A percentile compares a stretch with the other conserved stretches of the same genome.
Conservation (phyloP, 139 green algal species). For the Tetraselmis chui region DNA sequence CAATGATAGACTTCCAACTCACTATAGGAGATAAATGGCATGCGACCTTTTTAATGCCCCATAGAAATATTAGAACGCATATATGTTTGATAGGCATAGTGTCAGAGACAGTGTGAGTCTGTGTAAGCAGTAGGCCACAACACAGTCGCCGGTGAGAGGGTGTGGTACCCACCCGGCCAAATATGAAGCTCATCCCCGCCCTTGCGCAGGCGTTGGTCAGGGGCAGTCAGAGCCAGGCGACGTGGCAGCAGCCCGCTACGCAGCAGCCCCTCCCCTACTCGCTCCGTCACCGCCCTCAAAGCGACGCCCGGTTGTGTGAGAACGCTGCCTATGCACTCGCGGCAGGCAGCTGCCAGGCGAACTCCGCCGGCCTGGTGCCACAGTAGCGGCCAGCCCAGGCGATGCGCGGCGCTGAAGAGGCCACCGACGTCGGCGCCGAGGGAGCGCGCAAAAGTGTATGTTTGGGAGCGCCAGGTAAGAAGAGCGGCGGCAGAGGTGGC, state of each 20-base stretch:
- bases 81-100: too few species aligned
- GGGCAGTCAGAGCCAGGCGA: not conserved
- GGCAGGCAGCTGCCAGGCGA: not conserved
- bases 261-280: not conserved
- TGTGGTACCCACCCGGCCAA: not conserved
- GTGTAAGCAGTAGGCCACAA: too few species aligned
- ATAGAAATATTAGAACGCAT: too few species aligned
- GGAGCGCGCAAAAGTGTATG: not conserved
- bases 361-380: not conserved
- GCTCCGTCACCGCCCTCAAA: not conserved
- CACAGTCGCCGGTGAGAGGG: too few species aligned
- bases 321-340: too few species aligned
- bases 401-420: not conserved
- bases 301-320: too few species aligned
- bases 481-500: not conserved
- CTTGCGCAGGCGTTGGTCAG: not conserved
- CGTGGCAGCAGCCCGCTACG: not conserved
- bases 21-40: too few species aligned
- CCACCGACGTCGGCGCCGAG: too few species aligned
- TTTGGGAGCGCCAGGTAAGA: not conserved
- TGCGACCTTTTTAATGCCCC: too few species aligned
- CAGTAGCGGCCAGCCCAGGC: not conserved
- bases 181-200: too few species aligned
- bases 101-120: too few species aligned
- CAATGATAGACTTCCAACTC: too few species aligned